Base-by-base conservation (phyloP, 768 basidiomycete genomes). In the Mycena capillaripes region DNA sequence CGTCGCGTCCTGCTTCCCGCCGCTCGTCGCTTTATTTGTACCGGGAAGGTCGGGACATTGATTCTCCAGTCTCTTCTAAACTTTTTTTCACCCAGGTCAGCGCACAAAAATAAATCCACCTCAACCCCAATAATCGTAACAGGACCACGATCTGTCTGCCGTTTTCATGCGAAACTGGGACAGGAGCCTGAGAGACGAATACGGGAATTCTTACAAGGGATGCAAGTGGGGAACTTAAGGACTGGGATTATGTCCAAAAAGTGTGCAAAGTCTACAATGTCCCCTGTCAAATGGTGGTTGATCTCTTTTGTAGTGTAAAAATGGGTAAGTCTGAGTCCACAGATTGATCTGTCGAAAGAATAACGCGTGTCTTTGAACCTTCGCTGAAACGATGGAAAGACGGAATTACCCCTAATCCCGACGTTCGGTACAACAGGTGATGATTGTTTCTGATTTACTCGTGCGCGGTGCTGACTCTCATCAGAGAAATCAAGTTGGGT, bases 131-230 rank as follows among this genome's bases (percentile, higher is more conserved):
- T n/a, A n/a, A n/a, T n/a, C n/a, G 40, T 8, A 48, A 21, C n/a
- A 96, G 93, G 92, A 93, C 71, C 93, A 91, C 74, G 91, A 96
- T 77, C 86, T 97, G 3, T 93, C 93, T 44, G 95, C 95, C 17
- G 88, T 98, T 1, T 98, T 93, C 81, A 99, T 99, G 97, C 89
- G 95, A 25, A 98, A 99, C 71, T 99, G 97, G 97, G 94, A 96
- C 76, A 93, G 92, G n/a, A n/a, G n/a, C n/a, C n/a, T n/a, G 3
- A 87, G 92, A 46, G 94, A 96, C 77, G 95, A 97, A 82, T 90
- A 86, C 29, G 92, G 89, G 21, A 88, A 30, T 40, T 71, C 91
- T 0, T 94, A 94, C 77, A 86, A 85, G n/a, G 93, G 94, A 4
- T 99, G 97, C 76, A 95, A 97, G 80, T 99, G 97, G 97, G 93